These are phyloP conservation scores for Sporisorium sorghi DNA, from an alignment of 1,284 basidiomycete genomes.

Conservation along the genomic window DNA sequence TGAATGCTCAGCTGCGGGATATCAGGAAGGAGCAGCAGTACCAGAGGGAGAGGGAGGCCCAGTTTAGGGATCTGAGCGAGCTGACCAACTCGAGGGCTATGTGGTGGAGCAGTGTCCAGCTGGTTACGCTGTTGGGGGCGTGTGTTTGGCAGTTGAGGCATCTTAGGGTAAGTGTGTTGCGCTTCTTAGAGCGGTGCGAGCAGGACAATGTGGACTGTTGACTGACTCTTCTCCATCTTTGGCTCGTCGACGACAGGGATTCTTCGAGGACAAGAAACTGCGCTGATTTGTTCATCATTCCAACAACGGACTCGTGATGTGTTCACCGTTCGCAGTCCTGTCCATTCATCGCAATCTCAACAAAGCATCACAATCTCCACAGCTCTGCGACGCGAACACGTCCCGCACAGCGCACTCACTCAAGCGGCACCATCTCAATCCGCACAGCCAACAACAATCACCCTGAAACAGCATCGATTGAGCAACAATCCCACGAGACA, in stretches of 20 bases:
- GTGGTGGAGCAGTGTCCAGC: constrained; percentile 91
- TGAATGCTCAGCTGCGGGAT: constrained; percentile 92
- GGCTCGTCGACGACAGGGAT: constrained; percentile 18
- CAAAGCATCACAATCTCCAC: not conserved
- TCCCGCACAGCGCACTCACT: too few relatives aligned
- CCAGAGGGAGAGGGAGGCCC: constrained; percentile 90
- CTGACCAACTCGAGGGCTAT: constrained; percentile 86
- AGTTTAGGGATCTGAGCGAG: constrained; percentile 89
- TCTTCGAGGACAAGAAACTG: constrained; percentile 68
- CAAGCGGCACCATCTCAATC: too few relatives aligned
- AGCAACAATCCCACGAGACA: too few relatives aligned
- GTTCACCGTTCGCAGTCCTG: not conserved
- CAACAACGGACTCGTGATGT: too few relatives aligned
- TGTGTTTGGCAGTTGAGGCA: constrained; percentile 94
- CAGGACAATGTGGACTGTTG: too few relatives aligned
- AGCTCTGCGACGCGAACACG: too few relatives aligned
- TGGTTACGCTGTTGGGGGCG: constrained; percentile 83
- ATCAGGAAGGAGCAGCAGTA: constrained; percentile 96
- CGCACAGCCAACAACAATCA: too few relatives aligned
- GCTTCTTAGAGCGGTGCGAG: too few relatives aligned
- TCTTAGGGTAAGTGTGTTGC: constrained; percentile 71
- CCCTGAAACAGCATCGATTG: too few relatives aligned
- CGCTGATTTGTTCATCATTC: constrained; percentile 33
- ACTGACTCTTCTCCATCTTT: not conserved
- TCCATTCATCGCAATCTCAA: not conserved